Percentiles rank a stretch among this genome's conserved stretches.
These are phyloP conservation scores for Fusarium avenaceum DNA, from an alignment of 2,329 filamentous ascomycete genomes.

Conservation along the genomic window DNA sequence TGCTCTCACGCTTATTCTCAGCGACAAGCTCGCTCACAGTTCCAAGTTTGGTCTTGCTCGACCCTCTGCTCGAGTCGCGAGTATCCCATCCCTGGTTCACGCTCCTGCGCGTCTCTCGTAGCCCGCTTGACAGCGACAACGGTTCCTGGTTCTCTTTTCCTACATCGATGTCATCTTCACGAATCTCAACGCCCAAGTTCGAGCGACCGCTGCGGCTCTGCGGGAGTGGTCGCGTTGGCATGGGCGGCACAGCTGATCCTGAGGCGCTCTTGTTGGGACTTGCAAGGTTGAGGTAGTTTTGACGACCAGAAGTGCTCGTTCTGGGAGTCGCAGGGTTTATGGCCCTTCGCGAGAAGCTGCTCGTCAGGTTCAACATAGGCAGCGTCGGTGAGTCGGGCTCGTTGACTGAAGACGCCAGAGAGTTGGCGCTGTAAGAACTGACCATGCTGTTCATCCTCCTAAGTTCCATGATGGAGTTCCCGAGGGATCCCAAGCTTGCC, in stretches of 20 bases:
- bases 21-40: slow-evolving; percentile 48
- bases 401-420: slow-evolving; percentile 50
- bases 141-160: slow-evolving; percentile 51
- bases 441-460: slow-evolving; percentile 70
- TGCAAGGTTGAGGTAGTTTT: slow-evolving; percentile 64
- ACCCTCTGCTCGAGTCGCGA: slow-evolving; percentile 34
- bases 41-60: slow-evolving; percentile 42
- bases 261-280: slow-evolving; percentile 42
- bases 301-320: slow-evolving; percentile 55
- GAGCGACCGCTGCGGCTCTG: slow-evolving; percentile 34
- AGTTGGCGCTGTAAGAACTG: slow-evolving; percentile 60
- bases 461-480: slow-evolving; percentile 65
- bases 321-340: slow-evolving; percentile 43
- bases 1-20: slow-evolving; percentile 42
- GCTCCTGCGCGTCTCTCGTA: slow-evolving; percentile 39
- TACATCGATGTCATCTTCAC: slow-evolving; percentile 39
- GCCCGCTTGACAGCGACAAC: slow-evolving; percentile 13
- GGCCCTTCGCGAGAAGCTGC: slow-evolving; percentile 55
- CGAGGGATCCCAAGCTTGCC: slow-evolving; percentile 47
- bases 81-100: slow-evolving; percentile 42
- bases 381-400: slow-evolving; percentile 57
- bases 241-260: slow-evolving; percentile 5
- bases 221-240: slow-evolving; percentile 10
- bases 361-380: slow-evolving; percentile 54
- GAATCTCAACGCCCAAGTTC: slow-evolving; percentile 36